These are phyloP conservation scores for Phytophthora vignae DNA, from an alignment of 352 stramenopile genomes.

Conservation along the genomic window DNA sequence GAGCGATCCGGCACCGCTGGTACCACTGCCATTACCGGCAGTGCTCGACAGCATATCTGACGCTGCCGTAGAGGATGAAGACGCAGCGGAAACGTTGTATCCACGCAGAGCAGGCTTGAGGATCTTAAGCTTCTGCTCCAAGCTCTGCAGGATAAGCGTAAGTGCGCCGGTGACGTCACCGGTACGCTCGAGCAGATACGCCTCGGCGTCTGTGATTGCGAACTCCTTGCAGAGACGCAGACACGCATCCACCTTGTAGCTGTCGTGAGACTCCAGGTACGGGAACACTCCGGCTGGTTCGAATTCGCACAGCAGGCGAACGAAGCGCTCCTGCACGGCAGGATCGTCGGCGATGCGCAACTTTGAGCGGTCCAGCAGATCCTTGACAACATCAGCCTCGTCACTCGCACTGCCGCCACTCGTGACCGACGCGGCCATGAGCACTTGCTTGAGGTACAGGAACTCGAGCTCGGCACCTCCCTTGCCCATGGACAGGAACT, in stretches of 20 bases:
- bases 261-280: conserved; percentile 87
- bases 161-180: conserved; percentile 94
- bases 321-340: conserved; percentile 85
- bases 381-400: conserved; percentile 80
- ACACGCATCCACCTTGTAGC: conserved; percentile 88
- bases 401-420: conserved; percentile 57
- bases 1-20: conserved; percentile 12
- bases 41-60: conserved; percentile 47
- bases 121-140: conserved; percentile 94
- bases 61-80: conserved; percentile 35
- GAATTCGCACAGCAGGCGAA: conserved; percentile 82
- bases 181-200: conserved; percentile 94
- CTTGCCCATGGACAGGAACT: conserved; percentile 86
- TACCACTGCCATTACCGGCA: conserved; percentile 16
- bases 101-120: conserved; percentile 87
- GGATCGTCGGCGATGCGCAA: conserved; percentile 83
- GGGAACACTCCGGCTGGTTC: conserved; percentile 79
- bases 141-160: conserved; percentile 92
- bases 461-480: conserved; percentile 82
- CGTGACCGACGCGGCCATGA: conserved; percentile 66
- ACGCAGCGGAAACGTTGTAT: conserved; percentile 64
- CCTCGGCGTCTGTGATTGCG: conserved; percentile 86
- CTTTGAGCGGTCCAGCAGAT: conserved; percentile 85
- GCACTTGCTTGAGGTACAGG: conserved; percentile 79
- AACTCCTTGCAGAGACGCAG: conserved; percentile 89